phyloP scores from a whole-genome alignment of 2,329 filamentous ascomycete species.

The Neonectria neomacrospora region DNA sequence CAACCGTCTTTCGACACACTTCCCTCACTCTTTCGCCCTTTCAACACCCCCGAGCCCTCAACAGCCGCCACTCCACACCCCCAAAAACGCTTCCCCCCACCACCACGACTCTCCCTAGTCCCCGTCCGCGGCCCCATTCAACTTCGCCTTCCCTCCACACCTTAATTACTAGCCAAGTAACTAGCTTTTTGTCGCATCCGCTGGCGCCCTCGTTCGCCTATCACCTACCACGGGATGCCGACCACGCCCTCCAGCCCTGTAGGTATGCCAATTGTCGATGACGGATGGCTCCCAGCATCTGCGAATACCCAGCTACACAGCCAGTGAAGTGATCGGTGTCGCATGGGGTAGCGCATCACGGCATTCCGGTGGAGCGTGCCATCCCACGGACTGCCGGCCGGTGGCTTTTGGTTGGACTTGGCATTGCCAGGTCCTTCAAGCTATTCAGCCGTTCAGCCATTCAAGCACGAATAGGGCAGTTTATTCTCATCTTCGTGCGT shows the following conservation, averaged over 20 bases:
- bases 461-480: slow-evolving; percentile 25
- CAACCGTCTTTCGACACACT: background rate
- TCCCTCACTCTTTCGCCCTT: background rate
- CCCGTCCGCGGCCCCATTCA: background rate
- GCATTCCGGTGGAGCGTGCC: slow-evolving; percentile 22
- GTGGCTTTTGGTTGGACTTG: slow-evolving; percentile 34
- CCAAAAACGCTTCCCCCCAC: background rate
- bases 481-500: slow-evolving; percentile 25
- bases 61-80: background rate
- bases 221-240: slow-evolving; percentile 23
- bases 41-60: background rate
- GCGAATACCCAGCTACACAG: background rate
- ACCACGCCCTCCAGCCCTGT: slow-evolving; percentile 26
- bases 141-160: slow-evolving; percentile 20
- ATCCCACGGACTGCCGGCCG: slow-evolving; percentile 26
- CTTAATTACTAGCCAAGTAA: slow-evolving; percentile 14
- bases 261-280: slow-evolving; percentile 2
- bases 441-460: slow-evolving; percentile 14
- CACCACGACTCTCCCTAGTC: background rate
- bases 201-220: slow-evolving; percentile 32
- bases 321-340: slow-evolving; percentile 17
- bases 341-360: slow-evolving; percentile 19
- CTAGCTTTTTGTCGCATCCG: slow-evolving; percentile 29
- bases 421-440: slow-evolving; percentile 25
- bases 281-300: slow-evolving; percentile 9